These are phyloP conservation scores for Yamadazyma sp. DNA, from an alignment of 805 yeast species.

Conservation along the genomic window DNA sequence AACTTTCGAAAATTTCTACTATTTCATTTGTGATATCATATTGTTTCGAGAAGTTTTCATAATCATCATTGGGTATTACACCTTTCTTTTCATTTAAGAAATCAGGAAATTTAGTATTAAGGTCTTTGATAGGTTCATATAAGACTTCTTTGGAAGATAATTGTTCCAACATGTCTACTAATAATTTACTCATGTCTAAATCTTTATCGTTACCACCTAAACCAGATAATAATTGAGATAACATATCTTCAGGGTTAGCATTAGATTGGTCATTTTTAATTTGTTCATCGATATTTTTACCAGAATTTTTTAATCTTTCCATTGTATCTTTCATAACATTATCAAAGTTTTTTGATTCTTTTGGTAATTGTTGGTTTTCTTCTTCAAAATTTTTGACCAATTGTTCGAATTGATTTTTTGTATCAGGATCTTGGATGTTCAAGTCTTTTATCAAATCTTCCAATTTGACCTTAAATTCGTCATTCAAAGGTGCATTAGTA, in stretches of 20 bases:
- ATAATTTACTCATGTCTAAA: slow-evolving; percentile 60
- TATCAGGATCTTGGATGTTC: slow-evolving; percentile 50
- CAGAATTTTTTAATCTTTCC: slow-evolving; percentile 73
- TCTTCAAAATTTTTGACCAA: slow-evolving; percentile 42
- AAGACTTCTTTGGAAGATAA: slow-evolving; percentile 81
- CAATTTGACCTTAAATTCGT: slow-evolving; percentile 28
- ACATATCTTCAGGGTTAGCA: slow-evolving; percentile 48
- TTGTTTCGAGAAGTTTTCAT: slow-evolving; percentile 57
- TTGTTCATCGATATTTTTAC: slow-evolving; percentile 63
- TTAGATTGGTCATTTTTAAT: slow-evolving; percentile 43
- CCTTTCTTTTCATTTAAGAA: slow-evolving; percentile 61
- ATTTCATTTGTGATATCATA: slow-evolving; percentile 58
- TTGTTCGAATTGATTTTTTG: slow-evolving; percentile 48
- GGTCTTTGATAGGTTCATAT: slow-evolving; percentile 83
- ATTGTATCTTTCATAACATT: slow-evolving; percentile 77
- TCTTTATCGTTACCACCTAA: slow-evolving; percentile 44
- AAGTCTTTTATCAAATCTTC: slow-evolving; percentile 47
- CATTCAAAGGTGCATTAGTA: slow-evolving; percentile 23
- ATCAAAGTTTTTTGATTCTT: slow-evolving; percentile 50
- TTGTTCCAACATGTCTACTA: slow-evolving; percentile 75
- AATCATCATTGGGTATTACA: slow-evolving; percentile 43
- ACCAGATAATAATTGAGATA: slow-evolving; percentile 58
- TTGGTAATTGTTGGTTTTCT: slow-evolving; percentile 30
- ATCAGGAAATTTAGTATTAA: slow-evolving; percentile 66
- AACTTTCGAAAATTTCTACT: slow-evolving; percentile 62